Evolutionary conservation across 2,329 filamentous ascomycete genomes (phyloP), one percentile per base, ranked within the genome.

Genomic region (Atkinsonella hypoxylon): DNA sequence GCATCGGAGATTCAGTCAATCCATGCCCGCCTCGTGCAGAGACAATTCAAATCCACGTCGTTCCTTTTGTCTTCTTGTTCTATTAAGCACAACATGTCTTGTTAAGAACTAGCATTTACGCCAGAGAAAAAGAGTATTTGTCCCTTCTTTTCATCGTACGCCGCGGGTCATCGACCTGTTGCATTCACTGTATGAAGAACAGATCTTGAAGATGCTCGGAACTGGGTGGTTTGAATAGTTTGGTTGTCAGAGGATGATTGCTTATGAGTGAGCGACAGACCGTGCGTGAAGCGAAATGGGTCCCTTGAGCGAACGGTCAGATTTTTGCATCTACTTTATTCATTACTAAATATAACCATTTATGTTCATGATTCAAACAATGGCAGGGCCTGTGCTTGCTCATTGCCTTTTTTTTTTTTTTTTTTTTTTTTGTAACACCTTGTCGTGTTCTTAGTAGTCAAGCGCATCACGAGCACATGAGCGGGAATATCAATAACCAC

Each of bases 1-100:
- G 60, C 63, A 60, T 65, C 64, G 61, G 62, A 61, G 49, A 45
- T 40, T 17, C 30, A 34, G 17, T 32, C n/a, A 18, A 34, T 12
- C 34, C 26, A 9, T 48, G 15, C 39, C 38, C 9, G 7, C 22
- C 22, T 20, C 17, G 15, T 30, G 17, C 38, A 2, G 4, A 17
- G 8, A 18, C 22, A 32, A 17, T 17, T 30, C n/a, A 17, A 20
- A 30, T 26, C 30, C 20, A 13, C 31, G 22, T 17, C 1, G 39
- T 20, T n/a, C 15, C 15, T 17, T 15, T n/a, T n/a, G n/a, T n/a
- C n/a, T n/a, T 13, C 18, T 22, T 11, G 17, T 36, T 26, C 17
- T 34, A 15, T 30, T 11, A 20, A 10, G 22, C n/a, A 39, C 36
- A 30, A 9, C 18, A 15, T 11, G 12, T 31, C 34, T 22, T 39